Percentiles rank a stretch among this genome's conserved stretches.
These are phyloP conservation scores for Cicer judaicum DNA, from an alignment of 306 rosid genomes.

Conservation along the genomic window DNA sequence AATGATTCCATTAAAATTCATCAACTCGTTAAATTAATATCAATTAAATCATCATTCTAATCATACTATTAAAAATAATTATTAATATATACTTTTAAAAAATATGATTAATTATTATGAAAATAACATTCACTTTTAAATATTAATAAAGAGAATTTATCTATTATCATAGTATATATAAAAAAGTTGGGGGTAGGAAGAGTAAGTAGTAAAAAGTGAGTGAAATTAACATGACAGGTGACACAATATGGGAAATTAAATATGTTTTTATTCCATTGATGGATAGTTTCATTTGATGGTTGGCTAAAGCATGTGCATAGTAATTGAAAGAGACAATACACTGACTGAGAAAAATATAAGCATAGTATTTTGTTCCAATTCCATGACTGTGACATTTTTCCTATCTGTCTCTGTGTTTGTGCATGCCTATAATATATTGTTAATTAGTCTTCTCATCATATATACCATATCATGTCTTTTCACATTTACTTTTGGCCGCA, in stretches of 20 bases:
- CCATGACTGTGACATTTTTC: constrained; percentile 44
- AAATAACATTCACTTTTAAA: too few species aligned
- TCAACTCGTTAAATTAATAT: too few species aligned
- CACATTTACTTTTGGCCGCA: constrained; percentile 48
- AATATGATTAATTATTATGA: too few species aligned
- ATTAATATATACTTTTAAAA: too few species aligned
- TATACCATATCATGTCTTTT: constrained; percentile 24
- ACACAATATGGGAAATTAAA: constrained; percentile 27
- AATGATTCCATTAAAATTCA: too few species aligned
- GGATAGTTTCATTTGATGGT: constrained; percentile 34
- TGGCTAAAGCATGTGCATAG: constrained; percentile 47
- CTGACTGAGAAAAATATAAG: background rate
- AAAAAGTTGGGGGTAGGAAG: background rate
- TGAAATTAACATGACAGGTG: constrained; percentile 37
- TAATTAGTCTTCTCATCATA: background rate
- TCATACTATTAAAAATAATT: too few species aligned
- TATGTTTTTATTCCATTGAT: constrained; percentile 32
- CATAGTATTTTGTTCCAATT: constrained; percentile 60
- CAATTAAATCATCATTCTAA: too few species aligned
- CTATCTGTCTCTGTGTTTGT: constrained; percentile 47
- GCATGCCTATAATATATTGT: constrained; percentile 1
- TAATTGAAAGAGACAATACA: constrained; percentile 46
- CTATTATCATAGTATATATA: too few species aligned
- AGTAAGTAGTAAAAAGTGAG: constrained; percentile 40
- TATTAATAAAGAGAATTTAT: too few species aligned